phyloP scores from a whole-genome alignment of 1,284 basidiomycete genomes.

The Porogramme epimiltina region DNA sequence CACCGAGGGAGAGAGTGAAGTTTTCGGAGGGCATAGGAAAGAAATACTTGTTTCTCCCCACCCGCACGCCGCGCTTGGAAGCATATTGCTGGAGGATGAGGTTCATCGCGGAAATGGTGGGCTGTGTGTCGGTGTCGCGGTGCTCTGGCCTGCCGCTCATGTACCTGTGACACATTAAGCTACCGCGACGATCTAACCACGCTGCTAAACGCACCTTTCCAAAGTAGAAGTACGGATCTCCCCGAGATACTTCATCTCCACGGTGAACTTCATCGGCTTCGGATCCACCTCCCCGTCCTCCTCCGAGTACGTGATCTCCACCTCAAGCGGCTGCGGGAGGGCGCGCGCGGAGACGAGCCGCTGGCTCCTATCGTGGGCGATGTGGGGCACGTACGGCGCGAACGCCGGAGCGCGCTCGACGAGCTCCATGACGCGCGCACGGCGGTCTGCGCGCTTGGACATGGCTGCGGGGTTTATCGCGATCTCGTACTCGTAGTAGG shows the following conservation, averaged over 20 bases:
- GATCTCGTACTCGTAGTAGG: conserved; percentile 64
- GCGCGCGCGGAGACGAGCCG: conserved; percentile 56
- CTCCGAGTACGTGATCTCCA: conserved; percentile 53
- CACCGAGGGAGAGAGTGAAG: conserved; percentile 42
- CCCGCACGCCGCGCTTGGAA: conserved; percentile 51
- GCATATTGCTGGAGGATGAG: conserved; percentile 64
- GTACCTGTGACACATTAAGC: conserved; percentile 41
- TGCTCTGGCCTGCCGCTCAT: conserved; percentile 45
- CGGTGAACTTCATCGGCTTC: conserved; percentile 49
- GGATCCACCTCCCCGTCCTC: conserved; percentile 50
- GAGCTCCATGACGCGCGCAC: conserved; percentile 56
- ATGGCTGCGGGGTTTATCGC: conserved; percentile 54
- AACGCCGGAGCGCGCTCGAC: conserved; percentile 51
- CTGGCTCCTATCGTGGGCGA: conserved; percentile 65
- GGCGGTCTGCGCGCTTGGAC: conserved; percentile 47
- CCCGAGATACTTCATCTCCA: conserved; percentile 48
- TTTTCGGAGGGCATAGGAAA: conserved; percentile 39
- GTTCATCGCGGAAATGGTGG: conserved; percentile 64
- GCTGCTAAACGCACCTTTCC: conserved; percentile 44
- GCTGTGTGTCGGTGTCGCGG: conserved; percentile 49
- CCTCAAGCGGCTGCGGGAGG: conserved; percentile 59
- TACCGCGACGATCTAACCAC: neutral
- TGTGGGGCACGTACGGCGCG: conserved; percentile 41
- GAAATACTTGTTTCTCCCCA: conserved; percentile 67
- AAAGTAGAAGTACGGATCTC: conserved; percentile 48